Percentiles rank a stretch among this genome's conserved stretches.
These are phyloP conservation scores for Fomitopsis pulvina DNA, from an alignment of 768 basidiomycete species.

Conservation along the genomic window DNA sequence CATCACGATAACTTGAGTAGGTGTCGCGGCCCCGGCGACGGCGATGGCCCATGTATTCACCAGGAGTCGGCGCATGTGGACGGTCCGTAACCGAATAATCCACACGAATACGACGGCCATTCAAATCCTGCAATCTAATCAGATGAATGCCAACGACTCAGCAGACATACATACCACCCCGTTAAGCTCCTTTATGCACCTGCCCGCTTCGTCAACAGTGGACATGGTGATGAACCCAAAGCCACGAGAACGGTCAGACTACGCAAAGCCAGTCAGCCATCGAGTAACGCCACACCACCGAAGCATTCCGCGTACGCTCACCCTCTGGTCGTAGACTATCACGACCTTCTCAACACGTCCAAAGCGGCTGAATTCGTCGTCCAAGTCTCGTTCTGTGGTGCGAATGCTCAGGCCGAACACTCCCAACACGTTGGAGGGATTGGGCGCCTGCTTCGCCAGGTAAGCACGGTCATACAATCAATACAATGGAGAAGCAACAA, in stretches of 20 bases:
- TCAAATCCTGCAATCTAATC: slow-evolving; percentile 88
- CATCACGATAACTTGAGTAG: slow-evolving; percentile 25
- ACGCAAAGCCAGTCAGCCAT: slow-evolving; percentile 12
- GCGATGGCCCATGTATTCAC: slow-evolving; percentile 95
- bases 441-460: slow-evolving; percentile 64
- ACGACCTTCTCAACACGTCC: slow-evolving; percentile 93
- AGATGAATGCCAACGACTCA: slow-evolving; percentile 5
- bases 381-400: slow-evolving; percentile 88
- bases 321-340: slow-evolving; percentile 95
- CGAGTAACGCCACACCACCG: not conserved
- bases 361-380: slow-evolving; percentile 86
- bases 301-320: slow-evolving; percentile 40
- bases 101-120: slow-evolving; percentile 93
- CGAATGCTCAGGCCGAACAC: slow-evolving; percentile 98
- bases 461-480: slow-evolving; percentile 28
- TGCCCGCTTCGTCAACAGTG: slow-evolving; percentile 77
- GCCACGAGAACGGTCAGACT: slow-evolving; percentile 94
- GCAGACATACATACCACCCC: slow-evolving; percentile 61
- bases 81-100: slow-evolving; percentile 94
- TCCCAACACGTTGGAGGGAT: slow-evolving; percentile 84
- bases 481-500: slow-evolving; percentile 26
- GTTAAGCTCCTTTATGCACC: slow-evolving; percentile 87
- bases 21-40: slow-evolving; percentile 44
- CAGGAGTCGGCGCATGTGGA: slow-evolving; percentile 93
- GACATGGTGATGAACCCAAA: slow-evolving; percentile 98